A percentile compares a stretch with the other conserved stretches of the same genome.
phyloP scores from a whole-genome alignment of 164 flowering plant species.

The Piper betle region DNA sequence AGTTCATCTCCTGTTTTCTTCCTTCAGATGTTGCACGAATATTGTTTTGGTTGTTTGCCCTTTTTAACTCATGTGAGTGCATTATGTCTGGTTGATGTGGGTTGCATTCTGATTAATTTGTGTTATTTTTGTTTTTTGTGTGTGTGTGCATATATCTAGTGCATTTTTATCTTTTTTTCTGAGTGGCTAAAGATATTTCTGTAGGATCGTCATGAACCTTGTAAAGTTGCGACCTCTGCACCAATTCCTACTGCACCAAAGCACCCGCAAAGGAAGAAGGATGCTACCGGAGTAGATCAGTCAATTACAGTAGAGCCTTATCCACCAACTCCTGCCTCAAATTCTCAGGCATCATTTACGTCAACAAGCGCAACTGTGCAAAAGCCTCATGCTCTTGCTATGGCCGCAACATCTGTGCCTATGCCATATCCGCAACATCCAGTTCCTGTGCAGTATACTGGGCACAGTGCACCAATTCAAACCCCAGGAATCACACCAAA shows the following conservation, averaged over 20 bases:
- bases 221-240: conserved; percentile 27
- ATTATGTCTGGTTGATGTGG: no score
- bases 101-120: no score
- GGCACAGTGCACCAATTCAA: conserved; percentile 46
- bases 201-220: conserved; percentile 59
- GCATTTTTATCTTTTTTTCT: no score
- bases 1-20: no score
- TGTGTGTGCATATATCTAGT: not conserved
- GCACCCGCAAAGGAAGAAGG: conserved; percentile 36
- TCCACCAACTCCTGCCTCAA: conserved; percentile 22
- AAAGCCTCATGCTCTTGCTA: conserved; percentile 41
- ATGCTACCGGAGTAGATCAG: conserved; percentile 19
- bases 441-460: conserved; percentile 53
- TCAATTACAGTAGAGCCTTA: conserved; percentile 27
- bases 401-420: conserved; percentile 40
- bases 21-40: no score
- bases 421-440: conserved; percentile 50
- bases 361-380: conserved; percentile 26
- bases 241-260: conserved; percentile 49
- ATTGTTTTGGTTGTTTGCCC: no score
- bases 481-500: conserved; percentile 41
- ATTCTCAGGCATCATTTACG: conserved; percentile 23
- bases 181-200: not conserved
- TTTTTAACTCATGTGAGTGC: no score
- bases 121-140: no score